Evolutionary conservation across 495 filamentous ascomycete species (phyloP).

Genomic region (Massariosphaeria phaeospora): DNA sequence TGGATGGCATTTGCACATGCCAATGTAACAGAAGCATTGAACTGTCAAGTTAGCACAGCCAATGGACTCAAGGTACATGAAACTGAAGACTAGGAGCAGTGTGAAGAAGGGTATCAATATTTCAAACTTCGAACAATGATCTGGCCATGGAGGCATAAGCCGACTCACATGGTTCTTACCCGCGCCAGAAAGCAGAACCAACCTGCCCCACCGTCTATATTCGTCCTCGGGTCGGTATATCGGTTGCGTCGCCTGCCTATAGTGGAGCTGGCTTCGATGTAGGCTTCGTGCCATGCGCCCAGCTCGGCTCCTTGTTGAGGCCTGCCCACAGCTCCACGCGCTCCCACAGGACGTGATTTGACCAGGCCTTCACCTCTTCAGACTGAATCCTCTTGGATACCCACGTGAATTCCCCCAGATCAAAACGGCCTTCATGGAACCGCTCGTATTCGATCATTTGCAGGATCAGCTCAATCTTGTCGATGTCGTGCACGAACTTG

Average conservation of each 20-base stretch:
- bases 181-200: neutral
- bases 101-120: no score
- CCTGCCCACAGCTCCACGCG: constrained; percentile 65
- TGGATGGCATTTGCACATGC: no score
- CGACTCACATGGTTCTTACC: no score
- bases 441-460: constrained; percentile 98
- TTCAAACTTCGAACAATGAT: no score
- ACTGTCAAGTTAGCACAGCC: no score
- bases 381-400: constrained; percentile 69
- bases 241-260: neutral
- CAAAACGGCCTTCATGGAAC: constrained; percentile 53
- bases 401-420: constrained; percentile 77
- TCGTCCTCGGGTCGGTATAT: neutral
- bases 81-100: no score
- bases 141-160: no score
- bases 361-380: constrained; percentile 76
- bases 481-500: constrained; percentile 89
- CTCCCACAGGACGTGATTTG: constrained; percentile 68
- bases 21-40: no score
- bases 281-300: constrained; percentile 7
- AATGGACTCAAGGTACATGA: no score
- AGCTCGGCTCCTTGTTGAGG: constrained; percentile 18
- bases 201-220: neutral
- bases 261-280: constrained; percentile 12
- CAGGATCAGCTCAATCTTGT: constrained; percentile 89